phyloP scores from a whole-genome alignment of 2,329 filamentous ascomycete genomes.

The Pseudocercospora fuligena region DNA sequence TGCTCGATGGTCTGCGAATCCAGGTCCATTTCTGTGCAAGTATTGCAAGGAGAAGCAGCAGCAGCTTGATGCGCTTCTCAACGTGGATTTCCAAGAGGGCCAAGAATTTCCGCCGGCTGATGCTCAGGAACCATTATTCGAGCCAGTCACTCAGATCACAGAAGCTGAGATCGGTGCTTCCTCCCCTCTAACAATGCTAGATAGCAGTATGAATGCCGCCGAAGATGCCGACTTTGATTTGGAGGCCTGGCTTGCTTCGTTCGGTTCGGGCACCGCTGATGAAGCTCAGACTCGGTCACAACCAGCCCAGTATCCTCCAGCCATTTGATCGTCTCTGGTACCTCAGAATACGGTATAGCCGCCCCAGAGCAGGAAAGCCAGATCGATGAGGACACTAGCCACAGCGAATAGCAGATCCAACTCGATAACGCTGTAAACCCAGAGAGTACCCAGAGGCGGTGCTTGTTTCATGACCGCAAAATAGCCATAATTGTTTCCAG shows the following conservation, averaged over 20 bases:
- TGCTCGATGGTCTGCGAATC: constrained; percentile 13
- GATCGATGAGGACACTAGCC: constrained; percentile 56
- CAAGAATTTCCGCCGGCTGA: not conserved
- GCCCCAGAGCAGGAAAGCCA: constrained; percentile 60
- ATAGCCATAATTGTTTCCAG: constrained; percentile 80
- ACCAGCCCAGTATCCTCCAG: not conserved
- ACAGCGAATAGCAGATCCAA: constrained; percentile 72
- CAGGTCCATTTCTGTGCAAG: constrained; percentile 13
- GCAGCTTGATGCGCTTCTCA: constrained; percentile 9
- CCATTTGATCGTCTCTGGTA: not conserved
- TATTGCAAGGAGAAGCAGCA: constrained; percentile 16
- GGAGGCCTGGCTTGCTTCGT: not conserved
- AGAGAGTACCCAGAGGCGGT: constrained; percentile 85
- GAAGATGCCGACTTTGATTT: not conserved
- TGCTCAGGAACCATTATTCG: not conserved
- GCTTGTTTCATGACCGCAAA: constrained; percentile 89
- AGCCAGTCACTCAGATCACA: not conserved
- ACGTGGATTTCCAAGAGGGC: not conserved
- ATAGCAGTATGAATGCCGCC: not conserved
- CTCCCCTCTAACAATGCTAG: not conserved
- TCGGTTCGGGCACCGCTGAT: not conserved
- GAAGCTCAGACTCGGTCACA: not conserved
- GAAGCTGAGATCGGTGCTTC: not conserved
- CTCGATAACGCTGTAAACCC: constrained; percentile 93
- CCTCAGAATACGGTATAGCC: constrained; percentile 48